Conservation (phyloP, 352 stramenopile genomes). For the Phytopythium cucurbitacearum region DNA sequence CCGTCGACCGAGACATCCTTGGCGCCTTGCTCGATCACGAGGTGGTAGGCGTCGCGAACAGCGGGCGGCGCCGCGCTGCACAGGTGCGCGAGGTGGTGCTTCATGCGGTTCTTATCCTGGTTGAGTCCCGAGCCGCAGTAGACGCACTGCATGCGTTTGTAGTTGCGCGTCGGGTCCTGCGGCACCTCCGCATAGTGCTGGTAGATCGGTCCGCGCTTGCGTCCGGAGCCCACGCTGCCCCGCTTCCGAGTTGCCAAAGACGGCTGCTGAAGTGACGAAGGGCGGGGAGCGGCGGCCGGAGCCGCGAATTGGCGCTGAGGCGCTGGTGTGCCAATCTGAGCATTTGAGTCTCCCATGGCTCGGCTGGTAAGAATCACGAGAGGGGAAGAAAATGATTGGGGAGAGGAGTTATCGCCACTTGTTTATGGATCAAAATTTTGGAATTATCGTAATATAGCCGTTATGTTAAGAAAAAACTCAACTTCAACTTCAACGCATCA, state of each 20-base stretch:
- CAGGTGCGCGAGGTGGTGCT: constrained; percentile 16
- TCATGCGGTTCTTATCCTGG: constrained; percentile 26
- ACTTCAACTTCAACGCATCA: too few relatives aligned
- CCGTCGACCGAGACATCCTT: not conserved
- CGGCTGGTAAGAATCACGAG: constrained; percentile 11
- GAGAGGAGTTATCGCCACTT: too few relatives aligned
- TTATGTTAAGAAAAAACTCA: too few relatives aligned
- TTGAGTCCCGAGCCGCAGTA: constrained; percentile 21
- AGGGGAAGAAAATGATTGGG: too few relatives aligned
- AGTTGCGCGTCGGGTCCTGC: constrained; percentile 1
- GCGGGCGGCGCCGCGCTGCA: constrained; percentile 14
- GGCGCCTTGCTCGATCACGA: not conserved
- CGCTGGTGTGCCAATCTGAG: constrained; percentile 16
- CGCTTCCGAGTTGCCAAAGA: constrained; percentile 1
- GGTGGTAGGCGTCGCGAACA: constrained; percentile 11
- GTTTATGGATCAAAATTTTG: too few relatives aligned
- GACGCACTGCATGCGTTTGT: constrained; percentile 27
- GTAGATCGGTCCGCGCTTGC: constrained; percentile 32
- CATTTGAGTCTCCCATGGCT: constrained; percentile 34
- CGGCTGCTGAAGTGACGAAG: constrained; percentile 11
- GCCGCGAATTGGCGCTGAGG: constrained; percentile 11
- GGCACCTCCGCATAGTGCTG: constrained; percentile 26
- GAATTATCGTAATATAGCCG: too few relatives aligned
- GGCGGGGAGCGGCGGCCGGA: not conserved
- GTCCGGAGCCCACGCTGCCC: constrained; percentile 9